Percentiles rank a stretch among this genome's conserved stretches.
Conservation (phyloP, 768 basidiomycete genomes). For the Lentinula lateritia region DNA sequence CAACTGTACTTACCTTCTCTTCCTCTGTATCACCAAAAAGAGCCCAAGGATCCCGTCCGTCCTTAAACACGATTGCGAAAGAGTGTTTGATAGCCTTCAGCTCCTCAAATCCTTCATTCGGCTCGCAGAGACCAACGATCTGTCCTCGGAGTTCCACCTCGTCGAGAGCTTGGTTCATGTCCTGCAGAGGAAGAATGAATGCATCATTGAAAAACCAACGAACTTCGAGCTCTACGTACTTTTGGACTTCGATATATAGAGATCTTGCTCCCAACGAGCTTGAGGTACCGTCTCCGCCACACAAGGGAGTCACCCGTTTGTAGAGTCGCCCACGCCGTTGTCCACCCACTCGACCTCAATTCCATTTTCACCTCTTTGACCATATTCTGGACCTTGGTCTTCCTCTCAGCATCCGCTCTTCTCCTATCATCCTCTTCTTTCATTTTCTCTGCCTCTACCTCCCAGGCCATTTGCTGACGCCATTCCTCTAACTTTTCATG, state of each 20-base stretch:
- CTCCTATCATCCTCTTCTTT: slow-evolving; percentile 37
- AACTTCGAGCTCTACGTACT: slow-evolving; percentile 26
- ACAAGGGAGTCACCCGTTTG: slow-evolving; percentile 46
- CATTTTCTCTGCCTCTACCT: slow-evolving; percentile 38
- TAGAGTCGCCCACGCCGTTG: slow-evolving; percentile 58
- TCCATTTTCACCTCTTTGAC: slow-evolving; percentile 35
- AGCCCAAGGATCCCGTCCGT: slow-evolving; percentile 43
- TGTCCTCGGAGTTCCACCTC: slow-evolving; percentile 42
- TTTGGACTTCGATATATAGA: slow-evolving; percentile 48
- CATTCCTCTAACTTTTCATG: slow-evolving; percentile 47
- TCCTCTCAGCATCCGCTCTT: slow-evolving; percentile 36
- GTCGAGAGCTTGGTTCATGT: slow-evolving; percentile 31
- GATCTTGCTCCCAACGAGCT: slow-evolving; percentile 40
- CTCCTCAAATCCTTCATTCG: slow-evolving; percentile 65
- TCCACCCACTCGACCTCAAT: slow-evolving; percentile 27
- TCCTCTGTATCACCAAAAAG: slow-evolving; percentile 59
- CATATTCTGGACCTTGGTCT: slow-evolving; percentile 39
- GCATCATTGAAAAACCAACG: background rate
- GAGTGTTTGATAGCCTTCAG: slow-evolving; percentile 60
- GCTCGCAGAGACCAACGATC: slow-evolving; percentile 47
- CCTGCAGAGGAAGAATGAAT: slow-evolving; percentile 22
- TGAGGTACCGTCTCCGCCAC: slow-evolving; percentile 66
- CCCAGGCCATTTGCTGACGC: slow-evolving; percentile 42
- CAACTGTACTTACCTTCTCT: slow-evolving; percentile 43
- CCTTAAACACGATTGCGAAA: slow-evolving; percentile 59